These are phyloP conservation scores for Keqinozyma sinolaborantium DNA, from an alignment of 1,139 yeast species.

Conservation along the genomic window DNA sequence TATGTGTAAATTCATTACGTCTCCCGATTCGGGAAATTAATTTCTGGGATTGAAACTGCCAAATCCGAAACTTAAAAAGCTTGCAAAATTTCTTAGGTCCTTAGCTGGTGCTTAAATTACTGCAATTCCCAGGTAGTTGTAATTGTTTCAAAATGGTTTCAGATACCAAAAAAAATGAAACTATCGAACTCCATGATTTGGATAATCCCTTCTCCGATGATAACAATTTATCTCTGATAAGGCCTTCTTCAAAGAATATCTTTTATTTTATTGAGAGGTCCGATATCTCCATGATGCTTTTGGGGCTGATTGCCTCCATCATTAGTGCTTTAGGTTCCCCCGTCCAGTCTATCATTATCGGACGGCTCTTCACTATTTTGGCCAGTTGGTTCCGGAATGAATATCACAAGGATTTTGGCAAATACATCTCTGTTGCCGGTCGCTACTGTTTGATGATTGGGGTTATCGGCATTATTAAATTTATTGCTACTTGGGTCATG, in stretches of 20 bases:
- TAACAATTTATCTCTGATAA: conserved; percentile 4
- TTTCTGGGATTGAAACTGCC: neutral
- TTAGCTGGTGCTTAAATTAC: too few relatives aligned
- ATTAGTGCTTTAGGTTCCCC: conserved; percentile 57
- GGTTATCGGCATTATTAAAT: conserved; percentile 52
- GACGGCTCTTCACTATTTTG: conserved; percentile 56
- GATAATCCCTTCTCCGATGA: conserved; percentile 1
- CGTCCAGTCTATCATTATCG: conserved; percentile 61
- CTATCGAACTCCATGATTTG: conserved; percentile 1
- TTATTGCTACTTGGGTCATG: conserved; percentile 53
- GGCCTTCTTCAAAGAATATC: conserved; percentile 11
- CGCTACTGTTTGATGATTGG: conserved; percentile 52
- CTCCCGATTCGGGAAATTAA: neutral
- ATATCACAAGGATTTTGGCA: conserved; percentile 19
- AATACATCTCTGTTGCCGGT: conserved; percentile 43
- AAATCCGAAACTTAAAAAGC: conserved; percentile 1
- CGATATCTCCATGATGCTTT: conserved; percentile 20
- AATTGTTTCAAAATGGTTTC: too few relatives aligned
- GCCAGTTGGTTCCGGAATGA: conserved; percentile 20
- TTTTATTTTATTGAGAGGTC: conserved; percentile 20
- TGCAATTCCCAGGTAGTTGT: too few relatives aligned
- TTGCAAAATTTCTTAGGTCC: neutral
- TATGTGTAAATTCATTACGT: neutral
- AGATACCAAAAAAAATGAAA: neutral
- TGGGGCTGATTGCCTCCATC: conserved; percentile 21